These are phyloP conservation scores for Anisogramma anomala DNA, from an alignment of 2,329 filamentous ascomycete genomes.

Conservation along the genomic window DNA sequence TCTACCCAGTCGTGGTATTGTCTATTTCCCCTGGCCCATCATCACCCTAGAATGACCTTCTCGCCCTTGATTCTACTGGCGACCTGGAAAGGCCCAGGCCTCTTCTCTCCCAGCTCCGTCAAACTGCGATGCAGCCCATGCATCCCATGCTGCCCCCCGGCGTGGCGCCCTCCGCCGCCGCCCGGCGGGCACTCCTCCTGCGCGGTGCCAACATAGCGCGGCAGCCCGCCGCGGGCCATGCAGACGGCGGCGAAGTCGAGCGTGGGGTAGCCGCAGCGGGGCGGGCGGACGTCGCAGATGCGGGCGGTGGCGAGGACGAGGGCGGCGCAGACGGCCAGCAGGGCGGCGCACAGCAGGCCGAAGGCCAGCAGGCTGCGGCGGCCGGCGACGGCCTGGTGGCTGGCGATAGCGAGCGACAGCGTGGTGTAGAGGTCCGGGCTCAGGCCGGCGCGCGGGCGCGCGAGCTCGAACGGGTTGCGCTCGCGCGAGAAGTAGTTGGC, in stretches of 20 bases:
- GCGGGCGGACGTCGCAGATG: constrained; percentile 2
- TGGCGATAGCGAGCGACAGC: constrained; percentile 1
- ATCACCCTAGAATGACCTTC: constrained; percentile 1
- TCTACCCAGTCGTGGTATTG: no score
- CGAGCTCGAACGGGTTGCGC: constrained; percentile 3
- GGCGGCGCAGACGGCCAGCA: constrained; percentile 1
- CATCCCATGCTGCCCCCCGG: background rate
- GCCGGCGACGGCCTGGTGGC: constrained; percentile 10
- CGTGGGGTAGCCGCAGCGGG: constrained; percentile 5
- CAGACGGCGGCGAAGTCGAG: constrained; percentile 8
- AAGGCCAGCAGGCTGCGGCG: constrained; percentile 1
- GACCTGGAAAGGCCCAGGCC: constrained; percentile 3
- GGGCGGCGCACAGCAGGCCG: background rate
- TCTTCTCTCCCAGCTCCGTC: constrained; percentile 5
- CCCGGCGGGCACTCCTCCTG: background rate
- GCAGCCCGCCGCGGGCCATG: background rate
- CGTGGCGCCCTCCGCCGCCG: background rate
- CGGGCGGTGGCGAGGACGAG: constrained; percentile 1
- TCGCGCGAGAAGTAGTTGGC: constrained; percentile 3
- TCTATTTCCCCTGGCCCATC: no score
- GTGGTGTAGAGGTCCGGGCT: constrained; percentile 6
- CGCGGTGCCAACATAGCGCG: background rate
- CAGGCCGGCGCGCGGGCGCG: background rate
- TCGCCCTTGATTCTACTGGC: constrained; percentile 9
- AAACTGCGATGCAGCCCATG: constrained; percentile 7